A percentile compares a stretch with the other conserved stretches of the same genome.
phyloP scores from a whole-genome alignment of 805 yeast genomes.

The Hagleromyces aurorensis region DNA sequence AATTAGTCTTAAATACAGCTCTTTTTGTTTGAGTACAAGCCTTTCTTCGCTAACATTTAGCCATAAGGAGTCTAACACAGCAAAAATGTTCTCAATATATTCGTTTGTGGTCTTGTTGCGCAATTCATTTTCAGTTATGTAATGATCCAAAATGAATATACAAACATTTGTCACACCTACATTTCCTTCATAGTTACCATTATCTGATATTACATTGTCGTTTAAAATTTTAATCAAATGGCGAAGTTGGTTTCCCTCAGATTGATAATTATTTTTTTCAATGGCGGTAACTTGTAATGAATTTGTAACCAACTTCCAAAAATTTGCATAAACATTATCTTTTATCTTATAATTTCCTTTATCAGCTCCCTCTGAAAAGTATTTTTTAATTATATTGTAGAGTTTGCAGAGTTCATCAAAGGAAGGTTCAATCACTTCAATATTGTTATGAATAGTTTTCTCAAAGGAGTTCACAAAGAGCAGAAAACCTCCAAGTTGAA shows the following conservation, averaged over 20 bases:
- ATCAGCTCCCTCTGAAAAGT: conserved; percentile 2
- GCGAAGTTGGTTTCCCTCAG: conserved; percentile 10
- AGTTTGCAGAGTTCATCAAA: conserved; percentile 13
- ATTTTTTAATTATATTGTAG: conserved; percentile 7
- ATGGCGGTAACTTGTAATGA: conserved; percentile 19
- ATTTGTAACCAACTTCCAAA: conserved; percentile 17
- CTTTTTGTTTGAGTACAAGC: conserved; percentile 55
- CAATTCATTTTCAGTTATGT: conserved; percentile 4
- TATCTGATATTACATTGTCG: conserved; percentile 16
- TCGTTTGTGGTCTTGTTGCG: conserved; percentile 3
- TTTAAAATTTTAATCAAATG: conserved; percentile 13
- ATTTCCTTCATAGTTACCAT: conserved; percentile 22
- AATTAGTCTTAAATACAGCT: conserved; percentile 52
- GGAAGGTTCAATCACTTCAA: conserved; percentile 3
- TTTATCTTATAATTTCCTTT: conserved; percentile 21
- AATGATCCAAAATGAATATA: conserved; percentile 11
- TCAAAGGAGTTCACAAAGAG: conserved; percentile 24
- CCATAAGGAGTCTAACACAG: conserved; percentile 46
- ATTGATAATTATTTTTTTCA: not conserved
- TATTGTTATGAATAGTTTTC: conserved; percentile 9
- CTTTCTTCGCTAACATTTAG: conserved; percentile 47
- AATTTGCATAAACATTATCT: conserved; percentile 25
- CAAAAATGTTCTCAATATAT: conserved; percentile 24
- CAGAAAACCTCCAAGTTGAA: conserved; percentile 22
- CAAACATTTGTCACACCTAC: conserved; percentile 16